phyloP scores from a whole-genome alignment of 371 early-diverging fungal genomes.

The Mucor indicus region DNA sequence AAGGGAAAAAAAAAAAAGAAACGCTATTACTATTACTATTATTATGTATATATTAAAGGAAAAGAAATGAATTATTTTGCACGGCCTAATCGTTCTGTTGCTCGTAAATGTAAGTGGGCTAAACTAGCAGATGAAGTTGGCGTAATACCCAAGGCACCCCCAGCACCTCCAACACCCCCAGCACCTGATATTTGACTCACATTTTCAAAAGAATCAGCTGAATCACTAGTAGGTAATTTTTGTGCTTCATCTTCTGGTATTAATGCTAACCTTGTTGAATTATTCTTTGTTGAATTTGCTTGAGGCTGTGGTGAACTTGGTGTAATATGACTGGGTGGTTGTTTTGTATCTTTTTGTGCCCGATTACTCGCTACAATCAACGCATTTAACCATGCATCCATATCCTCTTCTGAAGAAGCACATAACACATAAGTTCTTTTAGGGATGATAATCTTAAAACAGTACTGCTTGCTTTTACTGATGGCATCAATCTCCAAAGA shows the following conservation, averaged over 20 bases:
- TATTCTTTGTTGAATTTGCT: slow-evolving; percentile 1
- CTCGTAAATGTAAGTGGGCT: slow-evolving; percentile 17
- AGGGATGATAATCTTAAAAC: slow-evolving; percentile 75
- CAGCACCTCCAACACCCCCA: slow-evolving; percentile 26
- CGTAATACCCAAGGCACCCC: slow-evolving; percentile 24
- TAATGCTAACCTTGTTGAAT: slow-evolving; percentile 12
- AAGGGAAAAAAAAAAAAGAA: background rate
- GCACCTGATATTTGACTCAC: slow-evolving; percentile 41
- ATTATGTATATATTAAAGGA: no score
- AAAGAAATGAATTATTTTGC: slow-evolving; percentile 14
- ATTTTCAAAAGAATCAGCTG: slow-evolving; percentile 40
- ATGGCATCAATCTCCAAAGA: slow-evolving; percentile 71
- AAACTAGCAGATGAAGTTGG: slow-evolving; percentile 11
- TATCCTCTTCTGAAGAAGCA: slow-evolving; percentile 57
- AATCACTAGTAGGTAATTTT: no score
- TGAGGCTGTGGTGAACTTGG: slow-evolving; percentile 8
- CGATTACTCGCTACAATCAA: slow-evolving; percentile 52
- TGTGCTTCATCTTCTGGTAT: no score
- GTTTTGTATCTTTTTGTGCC: slow-evolving; percentile 32
- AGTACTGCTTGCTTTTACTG: slow-evolving; percentile 55
- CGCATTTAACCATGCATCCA: slow-evolving; percentile 67
- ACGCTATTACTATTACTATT: no score
- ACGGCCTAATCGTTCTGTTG: slow-evolving; percentile 23
- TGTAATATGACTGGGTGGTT: background rate
- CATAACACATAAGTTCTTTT: slow-evolving; percentile 73